These are phyloP conservation scores for Emericellopsis cladophorae DNA, from an alignment of 2,329 filamentous ascomycete species.

Conservation along the genomic window DNA sequence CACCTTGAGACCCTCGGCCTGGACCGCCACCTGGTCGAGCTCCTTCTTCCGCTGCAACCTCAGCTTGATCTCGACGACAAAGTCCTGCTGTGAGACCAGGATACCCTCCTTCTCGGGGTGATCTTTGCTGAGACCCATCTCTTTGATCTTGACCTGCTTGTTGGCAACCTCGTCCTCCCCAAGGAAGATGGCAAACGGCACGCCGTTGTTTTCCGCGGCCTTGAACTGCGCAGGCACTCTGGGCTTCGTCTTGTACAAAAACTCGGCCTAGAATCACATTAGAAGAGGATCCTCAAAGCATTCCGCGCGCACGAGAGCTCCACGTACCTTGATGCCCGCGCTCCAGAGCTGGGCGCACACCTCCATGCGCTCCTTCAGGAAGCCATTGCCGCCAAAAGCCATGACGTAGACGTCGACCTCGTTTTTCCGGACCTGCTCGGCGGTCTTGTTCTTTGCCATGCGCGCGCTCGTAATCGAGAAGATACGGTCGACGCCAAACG, in stretches of 20 bases:
- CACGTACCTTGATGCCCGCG: conserved; percentile 64
- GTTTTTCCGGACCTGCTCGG: conserved; percentile 49
- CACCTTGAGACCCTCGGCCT: conserved; percentile 31
- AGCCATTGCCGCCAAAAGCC: conserved; percentile 82
- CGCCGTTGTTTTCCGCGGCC: conserved; percentile 64
- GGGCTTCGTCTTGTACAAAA: conserved; percentile 80
- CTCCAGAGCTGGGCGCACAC: conserved; percentile 71
- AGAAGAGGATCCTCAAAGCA: conserved; percentile 8
- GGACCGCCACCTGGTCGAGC: conserved; percentile 27
- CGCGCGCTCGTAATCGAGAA: conserved; percentile 82
- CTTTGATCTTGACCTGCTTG: conserved; percentile 82
- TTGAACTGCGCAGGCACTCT: conserved; percentile 87
- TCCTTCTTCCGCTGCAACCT: conserved; percentile 27
- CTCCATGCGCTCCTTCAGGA: conserved; percentile 73
- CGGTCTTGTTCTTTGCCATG: conserved; percentile 50
- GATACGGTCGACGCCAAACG: conserved; percentile 91
- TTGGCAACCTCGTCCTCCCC: conserved; percentile 79
- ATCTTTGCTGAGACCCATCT: conserved; percentile 57
- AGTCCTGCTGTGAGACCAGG: conserved; percentile 49
- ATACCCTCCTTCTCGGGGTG: conserved; percentile 88
- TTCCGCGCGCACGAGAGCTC: neutral
- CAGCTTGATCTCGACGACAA: conserved; percentile 50
- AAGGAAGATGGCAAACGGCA: conserved; percentile 79
- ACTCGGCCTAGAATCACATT: conserved; percentile 52
- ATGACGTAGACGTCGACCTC: conserved; percentile 90